A percentile compares a stretch with the other conserved stretches of the same genome.
phyloP scores from a whole-genome alignment of 306 rosid genomes.

The Cucumis cinereus region DNA sequence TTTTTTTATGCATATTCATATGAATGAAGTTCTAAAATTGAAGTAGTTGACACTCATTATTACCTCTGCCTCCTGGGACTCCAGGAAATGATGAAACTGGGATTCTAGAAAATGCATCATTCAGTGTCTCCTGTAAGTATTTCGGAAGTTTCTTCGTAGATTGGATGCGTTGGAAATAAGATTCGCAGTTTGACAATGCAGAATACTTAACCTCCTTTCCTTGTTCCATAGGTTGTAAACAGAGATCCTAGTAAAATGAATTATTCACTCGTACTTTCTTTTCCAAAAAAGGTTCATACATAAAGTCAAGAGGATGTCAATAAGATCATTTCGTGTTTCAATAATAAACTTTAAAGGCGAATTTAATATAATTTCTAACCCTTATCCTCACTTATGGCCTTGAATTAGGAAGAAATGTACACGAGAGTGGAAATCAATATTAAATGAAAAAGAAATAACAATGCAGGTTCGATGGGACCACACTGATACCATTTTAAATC shows the following conservation, averaged over 20 bases:
- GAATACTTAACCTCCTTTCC: constrained; percentile 15
- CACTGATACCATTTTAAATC: no score
- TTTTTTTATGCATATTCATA: background rate
- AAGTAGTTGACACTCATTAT: background rate
- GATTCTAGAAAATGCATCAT: constrained; percentile 65
- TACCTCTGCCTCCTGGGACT: constrained; percentile 79
- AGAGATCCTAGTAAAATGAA: background rate
- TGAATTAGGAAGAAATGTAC: no score
- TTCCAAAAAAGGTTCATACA: background rate
- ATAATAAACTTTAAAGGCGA: background rate
- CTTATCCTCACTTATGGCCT: no score
- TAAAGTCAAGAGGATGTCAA: background rate
- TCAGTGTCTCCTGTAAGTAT: constrained; percentile 48
- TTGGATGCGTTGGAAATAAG: constrained; percentile 55
- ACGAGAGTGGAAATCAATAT: no score
- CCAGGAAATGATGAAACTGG: constrained; percentile 71
- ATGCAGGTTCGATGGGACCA: no score
- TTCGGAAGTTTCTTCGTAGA: constrained; percentile 73
- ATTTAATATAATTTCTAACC: no score
- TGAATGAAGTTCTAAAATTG: background rate
- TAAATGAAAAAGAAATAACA: no score
- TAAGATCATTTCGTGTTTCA: background rate
- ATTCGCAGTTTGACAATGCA: constrained; percentile 38
- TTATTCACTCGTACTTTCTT: background rate
- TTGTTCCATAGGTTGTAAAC: constrained; percentile 38